Evolutionary conservation across 352 stramenopile genomes (phyloP).

Genomic region (Globisporangium viniferum): DNA sequence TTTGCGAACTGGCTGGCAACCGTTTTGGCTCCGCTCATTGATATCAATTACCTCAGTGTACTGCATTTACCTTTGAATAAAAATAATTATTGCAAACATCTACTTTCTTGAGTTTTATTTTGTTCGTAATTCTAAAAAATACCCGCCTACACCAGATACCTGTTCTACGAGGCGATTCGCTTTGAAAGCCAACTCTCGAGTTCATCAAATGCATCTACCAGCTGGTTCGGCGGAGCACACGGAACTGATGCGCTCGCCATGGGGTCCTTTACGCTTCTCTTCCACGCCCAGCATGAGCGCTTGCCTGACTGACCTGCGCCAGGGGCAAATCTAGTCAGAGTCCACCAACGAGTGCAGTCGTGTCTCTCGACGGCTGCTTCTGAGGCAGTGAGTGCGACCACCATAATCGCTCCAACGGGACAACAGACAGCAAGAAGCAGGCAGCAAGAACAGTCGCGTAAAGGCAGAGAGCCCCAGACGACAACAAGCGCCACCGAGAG

Average conservation of each 20-base stretch:
- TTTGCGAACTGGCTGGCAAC: slow-evolving; percentile 8
- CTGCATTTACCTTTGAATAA: neutral
- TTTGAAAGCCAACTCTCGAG: neutral
- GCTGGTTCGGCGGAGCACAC: slow-evolving; percentile 11
- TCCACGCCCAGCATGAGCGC: neutral
- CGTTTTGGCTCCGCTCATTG: neutral
- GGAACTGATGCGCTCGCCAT: slow-evolving; percentile 5
- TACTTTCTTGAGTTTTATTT: neutral
- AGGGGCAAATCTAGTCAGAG: slow-evolving; percentile 8
- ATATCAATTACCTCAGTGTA: too few species aligned
- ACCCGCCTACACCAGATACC: neutral
- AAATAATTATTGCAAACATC: neutral
- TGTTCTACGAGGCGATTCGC: neutral
- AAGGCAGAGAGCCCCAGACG: neutral
- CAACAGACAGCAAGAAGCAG: neutral
- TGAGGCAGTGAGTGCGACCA: neutral
- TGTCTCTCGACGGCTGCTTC: neutral
- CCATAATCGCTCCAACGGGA: slow-evolving; percentile 5
- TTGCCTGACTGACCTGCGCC: neutral
- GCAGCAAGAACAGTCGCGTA: too few species aligned
- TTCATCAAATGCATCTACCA: slow-evolving; percentile 1
- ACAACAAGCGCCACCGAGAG: neutral
- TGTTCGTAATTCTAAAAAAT: neutral
- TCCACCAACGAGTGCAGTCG: neutral
- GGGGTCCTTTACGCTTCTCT: slow-evolving; percentile 1